Evolutionary conservation across 371 early-diverging fungal genomes (phyloP).

Genomic region (Syncephalastrum sp.): DNA sequence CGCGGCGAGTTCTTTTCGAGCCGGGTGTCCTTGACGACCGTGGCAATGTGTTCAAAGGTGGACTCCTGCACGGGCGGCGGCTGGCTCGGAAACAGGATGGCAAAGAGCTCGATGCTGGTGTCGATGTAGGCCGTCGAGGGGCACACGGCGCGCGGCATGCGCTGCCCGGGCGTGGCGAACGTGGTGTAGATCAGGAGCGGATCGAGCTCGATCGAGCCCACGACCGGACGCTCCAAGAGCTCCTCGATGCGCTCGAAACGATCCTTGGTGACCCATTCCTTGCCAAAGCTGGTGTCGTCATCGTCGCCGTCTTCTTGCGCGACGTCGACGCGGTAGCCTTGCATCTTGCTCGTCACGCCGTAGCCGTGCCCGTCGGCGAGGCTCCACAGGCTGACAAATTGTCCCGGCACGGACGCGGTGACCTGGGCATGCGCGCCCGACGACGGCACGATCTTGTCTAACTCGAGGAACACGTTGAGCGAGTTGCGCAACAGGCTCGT

Average conservation of each 20-base stretch:
- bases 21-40: slow-evolving; percentile 59
- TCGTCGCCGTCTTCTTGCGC: slow-evolving; percentile 36
- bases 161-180: slow-evolving; percentile 14
- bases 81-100: slow-evolving; percentile 63
- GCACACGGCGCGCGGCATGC: slow-evolving; percentile 34
- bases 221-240: slow-evolving; percentile 57
- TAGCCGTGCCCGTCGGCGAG: slow-evolving; percentile 61
- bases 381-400: slow-evolving; percentile 59
- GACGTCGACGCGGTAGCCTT: slow-evolving; percentile 53
- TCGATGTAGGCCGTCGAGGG: slow-evolving; percentile 46
- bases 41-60: slow-evolving; percentile 72
- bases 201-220: slow-evolving; percentile 63
- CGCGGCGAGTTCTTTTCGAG: slow-evolving; percentile 75
- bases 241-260: slow-evolving; percentile 57
- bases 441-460: slow-evolving; percentile 50
- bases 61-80: slow-evolving; percentile 73
- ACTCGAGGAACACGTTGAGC: slow-evolving; percentile 54
- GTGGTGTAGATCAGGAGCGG: slow-evolving; percentile 57
- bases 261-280: slow-evolving; percentile 60
- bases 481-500: slow-evolving; percentile 58
- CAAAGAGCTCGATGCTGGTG: slow-evolving; percentile 66
- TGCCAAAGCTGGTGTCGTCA: slow-evolving; percentile 33
- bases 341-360: slow-evolving; percentile 63
- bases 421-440: slow-evolving; percentile 56
- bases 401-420: slow-evolving; percentile 53